These are phyloP conservation scores for Spinacia oleracea DNA, from an alignment of 179 eudicot species.

Conservation along the genomic window DNA sequence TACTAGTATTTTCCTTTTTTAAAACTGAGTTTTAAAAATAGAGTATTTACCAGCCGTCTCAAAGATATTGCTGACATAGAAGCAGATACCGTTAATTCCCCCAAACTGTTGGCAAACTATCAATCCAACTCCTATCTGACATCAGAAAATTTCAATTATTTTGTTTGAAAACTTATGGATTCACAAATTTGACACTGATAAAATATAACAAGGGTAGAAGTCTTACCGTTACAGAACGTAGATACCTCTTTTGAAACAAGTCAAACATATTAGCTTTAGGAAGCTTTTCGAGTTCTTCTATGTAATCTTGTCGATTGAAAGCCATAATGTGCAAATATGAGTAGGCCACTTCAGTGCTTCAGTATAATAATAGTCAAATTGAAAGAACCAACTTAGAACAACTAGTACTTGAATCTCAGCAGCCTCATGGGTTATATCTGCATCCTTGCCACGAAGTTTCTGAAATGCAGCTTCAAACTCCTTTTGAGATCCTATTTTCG, in stretches of 20 bases:
- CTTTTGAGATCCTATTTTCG: conserved; percentile 55
- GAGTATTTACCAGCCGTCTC: conserved; percentile 37
- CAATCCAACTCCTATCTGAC: conserved; percentile 47
- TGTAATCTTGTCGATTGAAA: conserved; percentile 53
- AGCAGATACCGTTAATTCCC: conserved; percentile 47
- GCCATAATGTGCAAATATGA: conserved; percentile 2
- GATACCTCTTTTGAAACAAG: conserved; percentile 73
- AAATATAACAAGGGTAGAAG: background rate
- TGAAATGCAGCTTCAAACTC: conserved; percentile 67
- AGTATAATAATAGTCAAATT: background rate
- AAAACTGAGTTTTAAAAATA: background rate
- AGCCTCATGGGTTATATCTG: conserved; percentile 69
- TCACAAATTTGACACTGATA: background rate
- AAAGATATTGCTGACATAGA: conserved; percentile 47
- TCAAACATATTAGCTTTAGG: conserved; percentile 70
- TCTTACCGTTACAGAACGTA: conserved; percentile 64
- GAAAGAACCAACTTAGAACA: no score
- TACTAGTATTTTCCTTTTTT: background rate
- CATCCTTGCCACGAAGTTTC: conserved; percentile 72
- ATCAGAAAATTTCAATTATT: background rate
- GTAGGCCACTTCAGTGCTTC: background rate
- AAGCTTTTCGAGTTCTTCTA: conserved; percentile 63
- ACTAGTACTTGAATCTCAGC: conserved; percentile 73
- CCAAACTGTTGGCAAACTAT: conserved; percentile 51
- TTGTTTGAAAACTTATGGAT: background rate